Conservation (phyloP, 1,139 yeast species). For the Blastobotrys proliferans region DNA sequence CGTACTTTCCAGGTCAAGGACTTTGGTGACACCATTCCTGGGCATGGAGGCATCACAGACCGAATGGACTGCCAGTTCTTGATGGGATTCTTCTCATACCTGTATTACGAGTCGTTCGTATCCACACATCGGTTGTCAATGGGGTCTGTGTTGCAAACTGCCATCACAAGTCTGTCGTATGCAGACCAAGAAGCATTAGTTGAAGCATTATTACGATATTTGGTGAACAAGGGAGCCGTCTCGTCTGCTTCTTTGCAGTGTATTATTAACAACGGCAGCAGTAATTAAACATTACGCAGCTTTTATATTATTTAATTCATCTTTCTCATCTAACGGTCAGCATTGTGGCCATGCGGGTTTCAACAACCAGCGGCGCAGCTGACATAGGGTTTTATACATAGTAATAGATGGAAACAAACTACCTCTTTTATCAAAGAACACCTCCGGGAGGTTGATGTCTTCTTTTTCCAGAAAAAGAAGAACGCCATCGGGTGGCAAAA, state of each 20-base stretch:
- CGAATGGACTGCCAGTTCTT: slow-evolving; percentile 96
- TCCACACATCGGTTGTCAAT: slow-evolving; percentile 61
- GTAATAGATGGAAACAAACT: too few relatives aligned
- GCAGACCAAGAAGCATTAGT: slow-evolving; percentile 65
- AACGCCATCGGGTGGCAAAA: too few relatives aligned
- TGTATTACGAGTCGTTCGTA: slow-evolving; percentile 89
- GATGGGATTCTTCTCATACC: slow-evolving; percentile 93
- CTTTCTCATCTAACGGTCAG: too few relatives aligned
- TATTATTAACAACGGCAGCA: background rate
- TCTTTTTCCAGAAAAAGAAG: too few relatives aligned
- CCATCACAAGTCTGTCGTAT: slow-evolving; percentile 64
- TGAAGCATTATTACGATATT: slow-evolving; percentile 56
- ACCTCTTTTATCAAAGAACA: too few relatives aligned
- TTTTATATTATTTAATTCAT: too few relatives aligned
- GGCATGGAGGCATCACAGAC: slow-evolving; percentile 98
- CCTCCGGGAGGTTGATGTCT: too few relatives aligned
- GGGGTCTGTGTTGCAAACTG: slow-evolving; percentile 69
- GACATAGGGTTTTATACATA: too few relatives aligned
- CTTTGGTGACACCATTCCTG: slow-evolving; percentile 90
- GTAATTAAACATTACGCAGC: background rate
- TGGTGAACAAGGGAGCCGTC: slow-evolving; percentile 44
- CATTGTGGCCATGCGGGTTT: too few relatives aligned
- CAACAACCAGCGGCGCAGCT: too few relatives aligned
- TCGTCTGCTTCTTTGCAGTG: slow-evolving; percentile 2
- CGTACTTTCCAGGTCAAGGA: slow-evolving; percentile 95